Evolutionary conservation across 768 basidiomycete species (phyloP).

Genomic region (Tremella yokohamensis): DNA sequence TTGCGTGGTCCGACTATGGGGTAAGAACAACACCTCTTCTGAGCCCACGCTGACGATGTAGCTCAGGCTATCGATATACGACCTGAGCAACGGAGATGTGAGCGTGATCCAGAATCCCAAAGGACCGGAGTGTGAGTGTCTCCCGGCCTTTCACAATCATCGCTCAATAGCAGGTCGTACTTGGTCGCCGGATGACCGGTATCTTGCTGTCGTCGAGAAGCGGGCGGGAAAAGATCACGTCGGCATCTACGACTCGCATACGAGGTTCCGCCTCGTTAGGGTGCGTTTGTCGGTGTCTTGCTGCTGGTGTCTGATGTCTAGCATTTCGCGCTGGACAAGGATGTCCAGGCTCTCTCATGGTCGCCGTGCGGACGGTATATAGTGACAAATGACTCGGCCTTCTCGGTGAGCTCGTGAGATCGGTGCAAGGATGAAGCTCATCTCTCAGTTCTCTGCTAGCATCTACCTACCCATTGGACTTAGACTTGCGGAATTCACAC

Average conservation of each 20-base stretch:
- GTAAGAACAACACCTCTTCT: slow-evolving; percentile 56
- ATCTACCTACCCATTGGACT: slow-evolving; percentile 50
- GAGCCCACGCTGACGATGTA: slow-evolving; percentile 45
- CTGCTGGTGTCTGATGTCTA: slow-evolving; percentile 45
- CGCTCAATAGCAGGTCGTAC: slow-evolving; percentile 25
- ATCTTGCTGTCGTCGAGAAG: slow-evolving; percentile 79
- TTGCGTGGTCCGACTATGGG: slow-evolving; percentile 91
- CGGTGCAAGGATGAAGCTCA: background rate
- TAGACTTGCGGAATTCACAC: slow-evolving; percentile 37
- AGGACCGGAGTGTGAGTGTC: slow-evolving; percentile 56
- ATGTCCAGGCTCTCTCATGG: slow-evolving; percentile 49
- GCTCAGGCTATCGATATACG: slow-evolving; percentile 85
- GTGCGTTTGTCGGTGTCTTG: slow-evolving; percentile 20
- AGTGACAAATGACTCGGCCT: slow-evolving; percentile 45
- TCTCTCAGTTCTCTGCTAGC: slow-evolving; percentile 46
- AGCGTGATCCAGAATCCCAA: slow-evolving; percentile 82
- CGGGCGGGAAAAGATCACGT: slow-evolving; percentile 85
- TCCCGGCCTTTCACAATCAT: background rate
- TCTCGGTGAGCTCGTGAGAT: slow-evolving; percentile 37
- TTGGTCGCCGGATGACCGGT: slow-evolving; percentile 64
- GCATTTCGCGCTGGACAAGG: slow-evolving; percentile 80
- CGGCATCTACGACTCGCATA: slow-evolving; percentile 68
- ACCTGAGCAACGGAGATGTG: slow-evolving; percentile 67
- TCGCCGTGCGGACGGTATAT: slow-evolving; percentile 51
- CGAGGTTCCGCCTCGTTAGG: slow-evolving; percentile 32